Conservation (phyloP, 1,284 basidiomycete genomes). For the Rhodotorula sp. region DNA sequence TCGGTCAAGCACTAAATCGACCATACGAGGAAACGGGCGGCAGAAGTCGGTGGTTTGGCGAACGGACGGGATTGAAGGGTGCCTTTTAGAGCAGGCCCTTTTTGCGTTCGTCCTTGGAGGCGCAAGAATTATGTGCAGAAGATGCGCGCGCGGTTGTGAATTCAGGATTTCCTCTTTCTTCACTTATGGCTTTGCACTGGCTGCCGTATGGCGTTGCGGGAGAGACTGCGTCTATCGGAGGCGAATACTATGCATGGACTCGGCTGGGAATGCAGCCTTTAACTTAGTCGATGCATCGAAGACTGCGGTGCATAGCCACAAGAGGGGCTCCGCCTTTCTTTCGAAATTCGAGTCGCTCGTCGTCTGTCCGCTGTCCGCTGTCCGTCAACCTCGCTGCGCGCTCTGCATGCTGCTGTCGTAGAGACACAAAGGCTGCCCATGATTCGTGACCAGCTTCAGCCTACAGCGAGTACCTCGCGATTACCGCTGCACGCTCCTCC, state of each 20-base stretch:
- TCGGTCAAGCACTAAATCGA: conserved; percentile 37
- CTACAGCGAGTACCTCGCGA: neutral
- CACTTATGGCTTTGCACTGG: neutral
- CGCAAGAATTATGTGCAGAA: neutral
- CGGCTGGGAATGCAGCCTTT: neutral
- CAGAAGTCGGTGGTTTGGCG: neutral
- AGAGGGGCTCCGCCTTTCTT: neutral
- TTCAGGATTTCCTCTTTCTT: neutral
- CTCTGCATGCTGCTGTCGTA: no score
- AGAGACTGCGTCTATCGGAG: no score
- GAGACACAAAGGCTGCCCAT: no score
- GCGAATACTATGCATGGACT: no score
- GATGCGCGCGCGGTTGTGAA: neutral
- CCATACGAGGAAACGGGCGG: neutral
- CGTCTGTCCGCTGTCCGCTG: neutral
- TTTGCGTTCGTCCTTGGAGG: neutral
- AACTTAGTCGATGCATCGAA: neutral
- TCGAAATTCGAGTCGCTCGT: no score
- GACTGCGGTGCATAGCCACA: neutral
- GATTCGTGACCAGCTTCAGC: neutral
- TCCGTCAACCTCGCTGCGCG: neutral
- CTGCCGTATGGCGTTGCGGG: no score
- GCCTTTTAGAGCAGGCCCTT: neutral
- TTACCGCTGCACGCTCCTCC: neutral
- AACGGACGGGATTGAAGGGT: neutral